Base-by-base conservation (phyloP, 1,139 yeast species). In the Pichia sp. region DNA sequence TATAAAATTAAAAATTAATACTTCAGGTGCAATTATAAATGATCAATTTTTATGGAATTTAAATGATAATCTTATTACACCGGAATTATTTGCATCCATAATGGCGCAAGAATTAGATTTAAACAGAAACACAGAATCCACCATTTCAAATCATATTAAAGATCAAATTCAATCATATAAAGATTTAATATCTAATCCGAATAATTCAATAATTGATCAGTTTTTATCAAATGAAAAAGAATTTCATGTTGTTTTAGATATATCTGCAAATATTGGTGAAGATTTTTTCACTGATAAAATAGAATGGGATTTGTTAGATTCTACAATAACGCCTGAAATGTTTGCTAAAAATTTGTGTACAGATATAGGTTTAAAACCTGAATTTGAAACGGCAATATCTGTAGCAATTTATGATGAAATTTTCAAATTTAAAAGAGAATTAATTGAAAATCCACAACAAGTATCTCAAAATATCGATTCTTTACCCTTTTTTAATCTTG, bases 21-120 rank as follows among this genome's bases (percentile, higher is more conserved):
- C 79, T 48, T 80, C 81, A 43, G 74, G 75, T 27, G 74, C 78
- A 20, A 76, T 84, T 45, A 70, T 89, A 22, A 79, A 77, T 18
- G 99, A 91, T 56, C 78, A 79, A 47, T 80, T 93, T 54, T 73
- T 89, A 74, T 91, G 98, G 98, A 88, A 91, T 57, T 56, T 85
- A 35, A 79, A 81, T 55, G 97, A 91, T 56, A 65, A 76, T 4
- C 66, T 82, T 24, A 69, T 89, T 20, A 80, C 95, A 0, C 96
- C 97, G 0, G 86, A 80, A 45, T 80, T 80, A 49, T 89, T 89
- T 65, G 91, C 96, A 0, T 68, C 74, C 22, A 74, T 87, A 24
- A 73, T 89, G 49, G 80, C 94, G 55, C 76, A 76, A 41, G 99
- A 91, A 52, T 68, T 91, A 50, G 96, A 88, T 47, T 69, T 93